A percentile compares a stretch with the other conserved stretches of the same genome.
Conservation (phyloP, 2,329 filamentous ascomycete genomes). For the Hymenoscyphus albidus region DNA sequence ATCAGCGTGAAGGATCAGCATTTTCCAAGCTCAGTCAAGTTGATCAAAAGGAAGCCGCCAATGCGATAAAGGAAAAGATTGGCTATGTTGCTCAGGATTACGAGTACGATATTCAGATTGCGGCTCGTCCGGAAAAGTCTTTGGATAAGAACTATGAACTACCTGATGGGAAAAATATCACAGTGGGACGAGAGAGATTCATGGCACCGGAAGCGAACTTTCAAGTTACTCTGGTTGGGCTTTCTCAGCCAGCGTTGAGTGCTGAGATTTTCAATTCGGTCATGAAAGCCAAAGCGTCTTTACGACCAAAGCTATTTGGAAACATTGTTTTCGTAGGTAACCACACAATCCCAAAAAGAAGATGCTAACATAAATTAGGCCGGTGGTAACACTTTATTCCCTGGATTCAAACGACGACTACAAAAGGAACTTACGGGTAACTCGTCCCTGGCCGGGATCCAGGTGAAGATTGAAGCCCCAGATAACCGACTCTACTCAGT, state of each 20-base stretch:
- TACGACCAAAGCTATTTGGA: slow-evolving; percentile 99
- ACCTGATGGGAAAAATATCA: slow-evolving; percentile 98
- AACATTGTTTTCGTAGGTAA: slow-evolving; percentile 99
- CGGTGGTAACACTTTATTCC: slow-evolving; percentile 99
- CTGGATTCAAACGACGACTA: slow-evolving; percentile 99
- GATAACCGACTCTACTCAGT: slow-evolving; percentile 99
- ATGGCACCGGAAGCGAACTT: slow-evolving; percentile 92
- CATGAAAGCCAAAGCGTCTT: slow-evolving; percentile 99
- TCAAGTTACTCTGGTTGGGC: slow-evolving; percentile 65
- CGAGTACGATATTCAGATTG: slow-evolving; percentile 99
- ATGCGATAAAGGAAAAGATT: slow-evolving; percentile 99
- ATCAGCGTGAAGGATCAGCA: slow-evolving; percentile 69
- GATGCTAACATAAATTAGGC: slow-evolving; percentile 55
- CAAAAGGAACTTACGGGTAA: slow-evolving; percentile 98
- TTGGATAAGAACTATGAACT: slow-evolving; percentile 99
- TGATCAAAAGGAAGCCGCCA: slow-evolving; percentile 99
- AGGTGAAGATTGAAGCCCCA: slow-evolving; percentile 99
- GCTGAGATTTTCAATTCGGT: slow-evolving; percentile 99
- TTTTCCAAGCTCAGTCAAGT: slow-evolving; percentile 97
- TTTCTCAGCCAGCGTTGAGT: slow-evolving; percentile 98
- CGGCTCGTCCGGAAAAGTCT: slow-evolving; percentile 96
- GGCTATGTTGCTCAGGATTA: slow-evolving; percentile 99
- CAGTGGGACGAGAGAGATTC: slow-evolving; percentile 99
- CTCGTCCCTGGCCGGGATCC: slow-evolving; percentile 98
- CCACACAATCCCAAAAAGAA: not conserved